phyloP scores from a whole-genome alignment of 176 grass and related monocot genomes.

The Melocanna baccifera region DNA sequence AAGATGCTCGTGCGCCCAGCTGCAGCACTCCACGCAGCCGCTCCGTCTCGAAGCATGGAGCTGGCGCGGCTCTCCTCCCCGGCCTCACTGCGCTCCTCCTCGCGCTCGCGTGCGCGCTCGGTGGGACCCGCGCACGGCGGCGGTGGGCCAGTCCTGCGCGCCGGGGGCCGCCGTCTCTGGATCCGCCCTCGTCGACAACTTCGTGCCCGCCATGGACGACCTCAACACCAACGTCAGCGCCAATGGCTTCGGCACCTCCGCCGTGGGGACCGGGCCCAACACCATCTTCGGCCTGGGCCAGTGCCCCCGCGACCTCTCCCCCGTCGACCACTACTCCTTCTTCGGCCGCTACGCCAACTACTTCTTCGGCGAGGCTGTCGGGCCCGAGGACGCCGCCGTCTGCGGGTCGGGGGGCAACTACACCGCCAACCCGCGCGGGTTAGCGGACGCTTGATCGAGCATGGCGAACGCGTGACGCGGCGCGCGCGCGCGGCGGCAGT shows the following conservation, averaged over 20 bases:
- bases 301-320: slow-evolving; percentile 64
- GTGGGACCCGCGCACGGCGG: slow-evolving; percentile 38
- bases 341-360: slow-evolving; percentile 74
- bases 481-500: too few relatives aligned
- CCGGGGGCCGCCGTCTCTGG: slow-evolving; percentile 28
- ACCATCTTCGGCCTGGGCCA: slow-evolving; percentile 68
- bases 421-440: slow-evolving; percentile 32
- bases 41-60: background rate
- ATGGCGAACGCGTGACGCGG: too few relatives aligned
- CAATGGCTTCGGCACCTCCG: slow-evolving; percentile 55
- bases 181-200: slow-evolving; percentile 49
- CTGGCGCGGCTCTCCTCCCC: too few relatives aligned
- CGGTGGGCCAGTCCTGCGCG: slow-evolving; percentile 44
- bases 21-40: background rate
- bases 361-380: slow-evolving; percentile 55
- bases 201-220: slow-evolving; percentile 71
- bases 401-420: slow-evolving; percentile 19
- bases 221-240: slow-evolving; percentile 60
- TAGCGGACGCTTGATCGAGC: too few relatives aligned
- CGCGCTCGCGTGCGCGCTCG: background rate
- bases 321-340: slow-evolving; percentile 66
- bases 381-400: background rate
- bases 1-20: background rate
- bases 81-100: background rate
- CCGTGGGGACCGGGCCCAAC: slow-evolving; percentile 44